Evolutionary conservation across 495 filamentous ascomycete species (phyloP), one percentile per base, ranked within the genome.

Genomic region (Annulohypoxylon maeteangense): DNA sequence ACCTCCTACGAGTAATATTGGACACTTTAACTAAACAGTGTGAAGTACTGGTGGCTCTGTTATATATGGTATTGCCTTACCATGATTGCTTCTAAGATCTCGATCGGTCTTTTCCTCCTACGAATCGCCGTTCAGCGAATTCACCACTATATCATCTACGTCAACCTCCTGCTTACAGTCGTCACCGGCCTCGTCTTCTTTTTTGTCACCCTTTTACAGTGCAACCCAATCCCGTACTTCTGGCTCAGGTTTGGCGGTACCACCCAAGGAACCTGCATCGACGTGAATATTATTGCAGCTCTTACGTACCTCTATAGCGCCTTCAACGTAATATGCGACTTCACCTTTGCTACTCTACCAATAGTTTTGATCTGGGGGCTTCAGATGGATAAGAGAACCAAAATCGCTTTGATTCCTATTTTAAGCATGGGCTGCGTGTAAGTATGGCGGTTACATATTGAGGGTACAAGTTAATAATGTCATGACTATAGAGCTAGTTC

Each of bases 231-330:
- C 4, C 47, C 47, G 4, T 51, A 51, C 23, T 51, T 51, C 47
- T 51, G 47, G 47, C 47, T 51, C 22, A 51, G 47, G 25, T 27
- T 51, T n/a, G 11, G 12, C 12, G 47, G 47, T 12, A n/a, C 12
- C 23, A 5, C 10, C 23, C 47, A 51, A 29, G 47, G 47, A n/a
- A 29, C 47, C 1, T 51, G 47, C 12, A 51, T 51, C 47, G 23
- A 25, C 11, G 47, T 51, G 23, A 25, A 51, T 25, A 29, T 51
- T 12, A 51, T 51, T n/a, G 47, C 23, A 11, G 22, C 47, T 29
- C 47, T 51, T 29, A 51, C 47, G 23, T 51, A 51, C 23, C 47
- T 51, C 23, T 51, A 51, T n/a, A 51, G 47, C 47, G 47, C 47
- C 23, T 10, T 51, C 23, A 51, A 51, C 25, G 47, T 51, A 23